Evolutionary conservation across 352 stramenopile genomes (phyloP).

Genomic region (Elongisporangium senticosum): DNA sequence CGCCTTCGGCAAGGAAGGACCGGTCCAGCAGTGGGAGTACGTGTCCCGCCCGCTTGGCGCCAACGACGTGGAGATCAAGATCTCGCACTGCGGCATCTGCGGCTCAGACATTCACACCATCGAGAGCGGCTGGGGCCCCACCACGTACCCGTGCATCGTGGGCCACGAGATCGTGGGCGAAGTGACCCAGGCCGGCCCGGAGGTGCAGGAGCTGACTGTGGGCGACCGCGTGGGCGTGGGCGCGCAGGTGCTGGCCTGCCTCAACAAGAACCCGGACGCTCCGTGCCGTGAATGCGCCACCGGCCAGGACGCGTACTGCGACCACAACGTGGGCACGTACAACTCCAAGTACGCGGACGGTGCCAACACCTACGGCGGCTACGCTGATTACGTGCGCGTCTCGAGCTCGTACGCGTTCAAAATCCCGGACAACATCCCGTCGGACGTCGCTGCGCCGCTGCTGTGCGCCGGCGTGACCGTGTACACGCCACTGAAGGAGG

Average conservation of each 20-base stretch:
- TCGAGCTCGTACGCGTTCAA: slow-evolving; percentile 50
- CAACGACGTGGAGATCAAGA: slow-evolving; percentile 43
- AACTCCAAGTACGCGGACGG: slow-evolving; percentile 38
- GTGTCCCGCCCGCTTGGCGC: slow-evolving; percentile 30
- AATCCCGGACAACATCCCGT: slow-evolving; percentile 47
- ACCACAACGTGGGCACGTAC: slow-evolving; percentile 36
- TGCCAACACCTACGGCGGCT: slow-evolving; percentile 37
- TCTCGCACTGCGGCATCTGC: slow-evolving; percentile 34
- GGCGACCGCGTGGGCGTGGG: slow-evolving; percentile 64
- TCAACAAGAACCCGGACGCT: slow-evolving; percentile 38
- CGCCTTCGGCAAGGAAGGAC: slow-evolving; percentile 15
- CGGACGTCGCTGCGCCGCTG: slow-evolving; percentile 36
- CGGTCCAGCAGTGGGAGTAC: slow-evolving; percentile 19
- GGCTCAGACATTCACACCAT: slow-evolving; percentile 29
- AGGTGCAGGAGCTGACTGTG: slow-evolving; percentile 55
- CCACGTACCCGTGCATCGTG: slow-evolving; percentile 22
- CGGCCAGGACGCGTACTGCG: slow-evolving; percentile 61
- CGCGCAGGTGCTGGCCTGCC: slow-evolving; percentile 60
- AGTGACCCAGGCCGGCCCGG: slow-evolving; percentile 15
- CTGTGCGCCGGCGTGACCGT: slow-evolving; percentile 74
- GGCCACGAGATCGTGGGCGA: slow-evolving; percentile 40
- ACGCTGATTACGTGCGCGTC: slow-evolving; percentile 58
- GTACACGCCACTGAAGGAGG: slow-evolving; percentile 52
- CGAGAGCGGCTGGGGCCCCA: slow-evolving; percentile 20
- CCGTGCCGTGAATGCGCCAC: slow-evolving; percentile 52